Conservation (phyloP, 352 stramenopile genomes). For the Thraustotheca clavata region DNA sequence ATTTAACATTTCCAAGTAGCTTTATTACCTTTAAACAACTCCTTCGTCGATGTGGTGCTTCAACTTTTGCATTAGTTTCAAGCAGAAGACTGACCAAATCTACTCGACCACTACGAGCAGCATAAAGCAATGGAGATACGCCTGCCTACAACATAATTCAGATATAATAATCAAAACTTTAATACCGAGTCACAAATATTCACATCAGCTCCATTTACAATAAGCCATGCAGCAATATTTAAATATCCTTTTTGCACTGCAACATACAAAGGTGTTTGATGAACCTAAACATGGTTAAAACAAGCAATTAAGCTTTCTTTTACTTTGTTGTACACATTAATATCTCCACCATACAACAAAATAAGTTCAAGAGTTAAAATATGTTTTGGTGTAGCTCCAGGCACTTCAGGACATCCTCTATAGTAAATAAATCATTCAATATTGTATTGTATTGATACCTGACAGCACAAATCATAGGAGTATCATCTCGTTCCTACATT, state of each 20-base stretch:
- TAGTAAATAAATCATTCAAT: neutral
- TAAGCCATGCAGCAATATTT: constrained; percentile 9
- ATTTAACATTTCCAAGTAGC: neutral
- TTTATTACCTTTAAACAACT: constrained; percentile 1
- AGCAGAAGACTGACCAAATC: constrained; percentile 10
- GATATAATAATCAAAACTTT: neutral
- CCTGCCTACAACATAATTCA: neutral
- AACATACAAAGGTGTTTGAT: constrained; percentile 17
- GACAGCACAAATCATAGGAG: constrained; percentile 18
- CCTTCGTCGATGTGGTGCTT: neutral
- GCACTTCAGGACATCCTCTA: constrained; percentile 14
- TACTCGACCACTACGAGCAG: neutral
- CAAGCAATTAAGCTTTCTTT: neutral
- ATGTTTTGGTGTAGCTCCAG: constrained; percentile 1
- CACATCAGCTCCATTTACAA: constrained; percentile 14
- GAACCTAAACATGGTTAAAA: neutral
- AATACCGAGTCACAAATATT: constrained; percentile 19
- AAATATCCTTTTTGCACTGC: constrained; percentile 7
- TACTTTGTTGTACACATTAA: constrained; percentile 21
- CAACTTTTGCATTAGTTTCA: constrained; percentile 5
- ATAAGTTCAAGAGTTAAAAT: constrained; percentile 1
- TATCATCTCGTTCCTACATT: constrained; percentile 17
- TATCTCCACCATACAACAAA: constrained; percentile 14
- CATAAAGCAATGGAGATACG: constrained; percentile 3
- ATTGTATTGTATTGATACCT: neutral